Evolutionary conservation across 73 alveolate species (phyloP).

Genomic region (Uronychia binucleata): DNA sequence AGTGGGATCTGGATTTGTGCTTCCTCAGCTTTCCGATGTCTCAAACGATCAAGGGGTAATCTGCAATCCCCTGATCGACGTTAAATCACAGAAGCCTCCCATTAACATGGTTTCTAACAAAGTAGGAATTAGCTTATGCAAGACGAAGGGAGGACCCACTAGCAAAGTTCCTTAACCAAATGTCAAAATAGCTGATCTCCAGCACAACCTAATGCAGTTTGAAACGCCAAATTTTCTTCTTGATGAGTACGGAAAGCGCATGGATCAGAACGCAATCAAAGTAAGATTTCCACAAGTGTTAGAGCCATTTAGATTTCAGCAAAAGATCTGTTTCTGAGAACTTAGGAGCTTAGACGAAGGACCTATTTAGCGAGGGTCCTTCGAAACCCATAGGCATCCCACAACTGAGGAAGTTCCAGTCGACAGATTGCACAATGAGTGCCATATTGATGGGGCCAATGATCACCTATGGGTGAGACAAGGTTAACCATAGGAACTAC

Average conservation of each 20-base stretch:
- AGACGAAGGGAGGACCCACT: background rate
- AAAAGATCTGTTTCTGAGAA: background rate
- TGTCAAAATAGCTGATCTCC: slow-evolving; percentile 16
- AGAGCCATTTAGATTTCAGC: background rate
- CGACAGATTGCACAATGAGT: background rate
- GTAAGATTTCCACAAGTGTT: no score
- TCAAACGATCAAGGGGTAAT: slow-evolving; percentile 5
- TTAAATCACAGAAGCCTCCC: background rate
- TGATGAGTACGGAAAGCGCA: slow-evolving; percentile 5
- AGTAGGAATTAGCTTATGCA: no score
- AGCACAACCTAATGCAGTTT: slow-evolving; percentile 24
- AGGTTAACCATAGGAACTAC: background rate
- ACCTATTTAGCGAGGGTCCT: no score
- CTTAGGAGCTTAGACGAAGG: no score
- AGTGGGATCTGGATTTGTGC: slow-evolving; percentile 13
- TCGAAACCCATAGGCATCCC: no score
- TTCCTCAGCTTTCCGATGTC: background rate
- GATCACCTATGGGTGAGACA: background rate
- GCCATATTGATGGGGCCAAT: background rate
- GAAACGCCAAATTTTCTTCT: background rate
- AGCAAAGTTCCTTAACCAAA: slow-evolving; percentile 10
- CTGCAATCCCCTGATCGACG: background rate
- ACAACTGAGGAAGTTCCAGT: background rate
- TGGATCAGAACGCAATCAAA: slow-evolving; percentile 3
- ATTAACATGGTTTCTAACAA: no score